Conservation (phyloP, 2,329 filamentous ascomycete species). For the Botrytis aclada region DNA sequence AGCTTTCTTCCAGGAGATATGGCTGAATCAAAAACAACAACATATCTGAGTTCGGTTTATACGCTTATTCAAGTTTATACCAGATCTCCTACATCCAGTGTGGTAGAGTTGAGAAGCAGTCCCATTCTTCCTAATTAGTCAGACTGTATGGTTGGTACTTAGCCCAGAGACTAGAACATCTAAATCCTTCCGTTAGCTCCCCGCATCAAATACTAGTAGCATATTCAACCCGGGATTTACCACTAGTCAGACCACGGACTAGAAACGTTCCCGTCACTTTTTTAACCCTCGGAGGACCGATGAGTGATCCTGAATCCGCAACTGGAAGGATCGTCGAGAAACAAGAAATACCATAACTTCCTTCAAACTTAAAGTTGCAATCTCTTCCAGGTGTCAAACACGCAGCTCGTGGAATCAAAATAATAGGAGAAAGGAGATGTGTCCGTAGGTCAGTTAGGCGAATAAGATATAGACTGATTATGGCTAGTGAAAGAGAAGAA, state of each 20-base stretch:
- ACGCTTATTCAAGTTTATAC: neutral
- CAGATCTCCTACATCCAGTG: neutral
- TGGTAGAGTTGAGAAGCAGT: neutral
- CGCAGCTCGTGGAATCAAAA: neutral
- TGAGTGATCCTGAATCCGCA: neutral
- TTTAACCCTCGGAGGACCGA: neutral
- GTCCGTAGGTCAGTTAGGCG: rapidly evolving
- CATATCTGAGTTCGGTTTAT: neutral
- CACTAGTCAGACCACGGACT: neutral
- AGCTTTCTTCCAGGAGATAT: neutral
- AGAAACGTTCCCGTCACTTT: neutral
- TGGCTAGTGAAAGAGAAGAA: neutral
- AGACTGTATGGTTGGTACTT: neutral
- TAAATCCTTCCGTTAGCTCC: neutral
- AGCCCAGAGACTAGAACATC: neutral
- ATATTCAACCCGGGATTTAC: neutral
- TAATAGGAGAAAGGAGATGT: no score
- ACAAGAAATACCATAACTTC: neutral
- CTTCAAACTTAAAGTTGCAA: neutral
- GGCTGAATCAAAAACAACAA: neutral
- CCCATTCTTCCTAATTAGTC: neutral
- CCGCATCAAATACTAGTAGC: neutral
- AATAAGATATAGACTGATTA: neutral
- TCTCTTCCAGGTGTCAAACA: neutral
- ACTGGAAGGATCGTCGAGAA: neutral